Percentiles rank a stretch among this genome's conserved stretches.
Evolutionary conservation across 2,329 filamentous ascomycete species (phyloP).

Genomic region (Talaromyces sp.): DNA sequence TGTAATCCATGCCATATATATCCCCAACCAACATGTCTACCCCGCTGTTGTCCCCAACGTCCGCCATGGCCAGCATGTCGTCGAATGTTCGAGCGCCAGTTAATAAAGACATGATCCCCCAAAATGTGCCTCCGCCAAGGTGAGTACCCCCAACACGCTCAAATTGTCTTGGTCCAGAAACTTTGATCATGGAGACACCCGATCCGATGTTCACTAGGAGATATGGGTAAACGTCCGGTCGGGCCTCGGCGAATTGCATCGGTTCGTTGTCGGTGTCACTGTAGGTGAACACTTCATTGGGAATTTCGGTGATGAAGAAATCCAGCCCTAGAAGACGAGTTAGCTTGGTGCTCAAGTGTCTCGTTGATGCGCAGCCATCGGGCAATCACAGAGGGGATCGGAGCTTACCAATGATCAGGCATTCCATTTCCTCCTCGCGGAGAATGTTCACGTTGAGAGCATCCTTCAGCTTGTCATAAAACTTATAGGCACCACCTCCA

Average conservation of each 20-base stretch:
- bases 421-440: slow-evolving; percentile 98
- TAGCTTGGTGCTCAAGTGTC: slow-evolving; percentile 7
- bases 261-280: slow-evolving; percentile 81
- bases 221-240: slow-evolving; percentile 89
- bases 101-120: slow-evolving; percentile 87
- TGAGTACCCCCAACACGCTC: slow-evolving; percentile 93
- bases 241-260: slow-evolving; percentile 81
- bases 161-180: slow-evolving; percentile 83
- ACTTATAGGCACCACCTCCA: slow-evolving; percentile 94
- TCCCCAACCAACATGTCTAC: slow-evolving; percentile 98
- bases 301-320: slow-evolving; percentile 98
- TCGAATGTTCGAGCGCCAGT: slow-evolving; percentile 96
- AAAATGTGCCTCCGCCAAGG: slow-evolving; percentile 93
- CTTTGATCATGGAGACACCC: slow-evolving; percentile 95
- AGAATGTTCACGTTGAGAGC: slow-evolving; percentile 84
- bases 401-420: slow-evolving; percentile 80
- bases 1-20: slow-evolving; percentile 95
- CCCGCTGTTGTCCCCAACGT: slow-evolving; percentile 84
- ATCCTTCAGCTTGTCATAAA: slow-evolving; percentile 86
- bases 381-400: neutral
- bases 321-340: slow-evolving; percentile 69
- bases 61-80: slow-evolving; percentile 92
- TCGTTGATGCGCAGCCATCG: no score
- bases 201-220: slow-evolving; percentile 98
- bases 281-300: slow-evolving; percentile 95